These are phyloP conservation scores for Stropharia rugosoannulata DNA, from an alignment of 768 basidiomycete genomes.

Conservation along the genomic window DNA sequence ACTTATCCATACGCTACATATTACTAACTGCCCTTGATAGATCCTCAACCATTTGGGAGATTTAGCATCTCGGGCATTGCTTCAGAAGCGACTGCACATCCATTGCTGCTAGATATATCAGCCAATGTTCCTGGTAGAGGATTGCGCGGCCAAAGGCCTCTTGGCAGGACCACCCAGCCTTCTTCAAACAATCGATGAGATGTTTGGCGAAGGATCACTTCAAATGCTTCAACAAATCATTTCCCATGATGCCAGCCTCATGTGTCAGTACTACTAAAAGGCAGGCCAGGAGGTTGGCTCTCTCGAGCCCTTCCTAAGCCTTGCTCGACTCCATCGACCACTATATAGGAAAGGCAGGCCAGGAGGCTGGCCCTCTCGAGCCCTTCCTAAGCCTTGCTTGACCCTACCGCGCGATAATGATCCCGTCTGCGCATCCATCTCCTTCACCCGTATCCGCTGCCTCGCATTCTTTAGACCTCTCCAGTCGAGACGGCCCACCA, in stretches of 20 bases:
- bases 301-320: too few species aligned
- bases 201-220: constrained; percentile 78
- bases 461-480: too few species aligned
- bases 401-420: too few species aligned
- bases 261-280: too few species aligned
- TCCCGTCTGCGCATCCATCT: too few species aligned
- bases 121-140: constrained; percentile 44
- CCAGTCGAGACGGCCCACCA: too few species aligned
- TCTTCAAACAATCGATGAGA: constrained; percentile 75
- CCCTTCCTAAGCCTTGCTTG: too few species aligned
- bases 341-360: too few species aligned
- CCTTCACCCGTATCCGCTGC: too few species aligned
- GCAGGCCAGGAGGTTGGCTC: too few species aligned
- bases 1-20: not conserved
- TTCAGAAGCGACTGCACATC: constrained; percentile 76
- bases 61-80: constrained; percentile 48
- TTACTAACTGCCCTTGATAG: constrained; percentile 12
- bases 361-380: too few species aligned
- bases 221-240: constrained; percentile 86
- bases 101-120: constrained; percentile 69
- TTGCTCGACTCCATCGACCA: too few species aligned
- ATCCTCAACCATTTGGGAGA: constrained; percentile 68
- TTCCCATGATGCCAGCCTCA: constrained; percentile 54
- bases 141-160: constrained; percentile 54
- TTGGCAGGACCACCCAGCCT: constrained; percentile 56